A percentile compares a stretch with the other conserved stretches of the same genome.
Evolutionary conservation across 2,329 filamentous ascomycete species (phyloP).

Genomic region (Cercospora sojina): DNA sequence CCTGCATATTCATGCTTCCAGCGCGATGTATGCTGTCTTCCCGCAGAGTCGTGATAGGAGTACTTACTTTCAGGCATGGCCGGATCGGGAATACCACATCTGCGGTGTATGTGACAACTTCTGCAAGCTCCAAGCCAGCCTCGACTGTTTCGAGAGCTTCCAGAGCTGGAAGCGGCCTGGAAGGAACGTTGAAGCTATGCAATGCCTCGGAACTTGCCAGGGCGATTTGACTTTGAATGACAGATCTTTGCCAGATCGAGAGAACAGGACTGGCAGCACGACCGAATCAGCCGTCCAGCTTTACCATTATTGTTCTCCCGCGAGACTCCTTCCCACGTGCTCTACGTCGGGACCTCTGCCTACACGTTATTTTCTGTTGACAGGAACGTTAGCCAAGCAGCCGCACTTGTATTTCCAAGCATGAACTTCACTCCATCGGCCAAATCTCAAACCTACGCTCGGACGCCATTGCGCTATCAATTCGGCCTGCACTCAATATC

Average conservation of each 20-base stretch:
- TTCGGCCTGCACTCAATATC: background rate
- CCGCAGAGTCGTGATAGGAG: background rate
- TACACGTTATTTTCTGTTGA: background rate
- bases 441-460: background rate
- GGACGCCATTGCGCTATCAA: background rate
- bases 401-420: background rate
- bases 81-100: background rate
- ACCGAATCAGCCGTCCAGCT: background rate
- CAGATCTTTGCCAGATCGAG: conserved; percentile 1
- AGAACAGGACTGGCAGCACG: background rate
- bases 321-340: background rate
- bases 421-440: background rate
- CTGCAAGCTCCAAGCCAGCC: background rate
- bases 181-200: background rate
- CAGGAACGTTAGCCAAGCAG: background rate
- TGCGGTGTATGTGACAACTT: background rate
- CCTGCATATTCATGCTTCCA: background rate
- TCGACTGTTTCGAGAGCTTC: background rate
- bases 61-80: background rate
- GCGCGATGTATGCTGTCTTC: background rate
- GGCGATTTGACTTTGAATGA: background rate
- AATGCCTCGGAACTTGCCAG: background rate
- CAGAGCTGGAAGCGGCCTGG: background rate
- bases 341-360: background rate
- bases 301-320: background rate